Evolutionary conservation across 805 yeast species (phyloP), one percentile per base, ranked within the genome.

Genomic region (Teunomyces cretensis): DNA sequence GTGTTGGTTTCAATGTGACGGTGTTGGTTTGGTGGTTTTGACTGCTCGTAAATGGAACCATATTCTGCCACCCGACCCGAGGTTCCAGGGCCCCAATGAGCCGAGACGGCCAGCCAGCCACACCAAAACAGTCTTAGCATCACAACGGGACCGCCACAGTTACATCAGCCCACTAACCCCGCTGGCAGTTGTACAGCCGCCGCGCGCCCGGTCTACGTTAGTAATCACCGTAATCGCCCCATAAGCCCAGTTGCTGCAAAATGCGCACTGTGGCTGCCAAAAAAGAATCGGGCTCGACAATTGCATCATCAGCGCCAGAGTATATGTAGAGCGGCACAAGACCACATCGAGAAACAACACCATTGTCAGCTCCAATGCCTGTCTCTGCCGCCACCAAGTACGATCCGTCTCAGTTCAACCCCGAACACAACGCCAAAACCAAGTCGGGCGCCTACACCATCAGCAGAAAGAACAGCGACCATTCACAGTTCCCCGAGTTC

Each of bases 361-460:
- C n/a, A n/a, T n/a, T n/a, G n/a, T 19, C n/a, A 41, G 28, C 17
- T 1, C 17, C 36, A 8, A 30, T 22, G 30, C 26, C 36, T n/a
- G 53, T 53, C 17, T 43, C 50, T 24, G 44, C 54, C 13, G 49
- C 54, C 17, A 45, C 49, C 4, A 56, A 53, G 43, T 57, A 57
- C 48, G 60, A 56, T 32, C 58, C 62, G 13, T 57, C 62, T 1
- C 61, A 57, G 50, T 57, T 55, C 45, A 56, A 55, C 44, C 39
- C 48, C n/a, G 49, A 48, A 22, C 59, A 57, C 45, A 49, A 48
- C 30, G 54, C 50, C 36, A 33, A 17, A 33, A 33, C 36, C 11
- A 15, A 15, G 36, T 33, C 36, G 17, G 72, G 72, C 7, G 58
- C 65, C 9, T 55, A 47, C 26, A 62, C 65, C 11, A 64, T 64